Base-by-base conservation (phyloP, 768 basidiomycete genomes). In the Naganishia vaughanmartiniae region DNA sequence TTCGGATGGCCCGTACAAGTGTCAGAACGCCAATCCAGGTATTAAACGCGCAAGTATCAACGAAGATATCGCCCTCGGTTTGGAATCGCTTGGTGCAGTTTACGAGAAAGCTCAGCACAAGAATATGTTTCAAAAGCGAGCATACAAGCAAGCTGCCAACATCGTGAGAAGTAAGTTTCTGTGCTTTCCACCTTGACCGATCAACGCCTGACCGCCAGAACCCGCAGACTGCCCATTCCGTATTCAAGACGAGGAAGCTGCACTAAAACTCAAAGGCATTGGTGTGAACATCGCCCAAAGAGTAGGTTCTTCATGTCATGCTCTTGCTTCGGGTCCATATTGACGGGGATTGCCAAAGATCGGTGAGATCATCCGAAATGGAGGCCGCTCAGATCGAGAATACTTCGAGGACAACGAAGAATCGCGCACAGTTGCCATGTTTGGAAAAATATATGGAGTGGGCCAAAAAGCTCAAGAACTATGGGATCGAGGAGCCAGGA, bases 401-500 rank as follows among this genome's bases (percentile, higher is more conserved):
- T 73, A 65, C 54, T 81, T 73, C 69, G 80, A 81, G 60, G 73
- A 78, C 42, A 77, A 71, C 17, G 73, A 75, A 24, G 66, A 78
- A 71, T 65, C 71, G 24, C 69, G 73, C 0, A 71, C 73, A 10
- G 65, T 78, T 2, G 68, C 67, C 28, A 55, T 87, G 12, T 93
- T 95, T 76, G 85, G 86, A 66, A 89, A 90, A 10, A 89, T 96
- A 53, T 94, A 94, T 75, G 92, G 90, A 36, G 91, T 93, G 70
- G 93, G 92, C 15, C 85, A 84, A 67, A 89, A 84, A 53, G 91
- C 93, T 1, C 85, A 84, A 70, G 82, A 86, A 74, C 92, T 93
- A 88, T 93, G 89, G 77, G 79, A 84, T 24, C 85, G 83, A 24
- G 94, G 93, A 0, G 89, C 90, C 58, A 84, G 91, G 63, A 89